These are phyloP conservation scores for Hemisphaericaspora nanyangensis DNA, from an alignment of 805 yeast genomes.

Conservation along the genomic window DNA sequence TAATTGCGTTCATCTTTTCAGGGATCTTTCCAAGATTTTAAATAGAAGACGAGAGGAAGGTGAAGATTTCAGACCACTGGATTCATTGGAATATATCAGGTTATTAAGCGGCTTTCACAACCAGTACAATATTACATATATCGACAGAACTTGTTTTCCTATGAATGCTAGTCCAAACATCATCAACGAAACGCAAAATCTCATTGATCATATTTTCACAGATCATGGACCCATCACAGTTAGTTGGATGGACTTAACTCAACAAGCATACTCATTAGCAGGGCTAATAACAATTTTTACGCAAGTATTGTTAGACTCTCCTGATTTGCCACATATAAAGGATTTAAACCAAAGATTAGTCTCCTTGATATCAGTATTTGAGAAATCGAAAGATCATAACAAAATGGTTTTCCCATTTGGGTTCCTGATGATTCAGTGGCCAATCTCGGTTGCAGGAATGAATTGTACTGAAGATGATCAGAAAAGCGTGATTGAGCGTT, in stretches of 20 bases:
- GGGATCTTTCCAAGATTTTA: conserved; percentile 39
- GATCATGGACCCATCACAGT: conserved; percentile 3
- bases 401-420: conserved; percentile 8
- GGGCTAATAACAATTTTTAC: conserved; percentile 31
- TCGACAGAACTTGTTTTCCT: conserved; percentile 3
- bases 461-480: conserved; percentile 36
- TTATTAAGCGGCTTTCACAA: conserved; percentile 10
- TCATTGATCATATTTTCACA: conserved; percentile 7
- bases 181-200: conserved; percentile 3
- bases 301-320: conserved; percentile 28
- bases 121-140: conserved; percentile 6
- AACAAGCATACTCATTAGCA: conserved; percentile 41
- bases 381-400: conserved; percentile 4
- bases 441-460: conserved; percentile 48
- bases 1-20: conserved; percentile 29
- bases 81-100: conserved; percentile 9
- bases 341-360: conserved; percentile 9
- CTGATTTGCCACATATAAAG: conserved; percentile 34
- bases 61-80: conserved; percentile 6
- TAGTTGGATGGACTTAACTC: conserved; percentile 54
- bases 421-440: conserved; percentile 50
- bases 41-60: conserved; percentile 19
- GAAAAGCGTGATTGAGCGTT: conserved; percentile 29
- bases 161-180: neutral
- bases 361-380: conserved; percentile 7